Percentiles rank a stretch among this genome's conserved stretches.
Conservation (phyloP, 2,329 filamentous ascomycete species). For the Cephalotrichum gorgonifer region DNA sequence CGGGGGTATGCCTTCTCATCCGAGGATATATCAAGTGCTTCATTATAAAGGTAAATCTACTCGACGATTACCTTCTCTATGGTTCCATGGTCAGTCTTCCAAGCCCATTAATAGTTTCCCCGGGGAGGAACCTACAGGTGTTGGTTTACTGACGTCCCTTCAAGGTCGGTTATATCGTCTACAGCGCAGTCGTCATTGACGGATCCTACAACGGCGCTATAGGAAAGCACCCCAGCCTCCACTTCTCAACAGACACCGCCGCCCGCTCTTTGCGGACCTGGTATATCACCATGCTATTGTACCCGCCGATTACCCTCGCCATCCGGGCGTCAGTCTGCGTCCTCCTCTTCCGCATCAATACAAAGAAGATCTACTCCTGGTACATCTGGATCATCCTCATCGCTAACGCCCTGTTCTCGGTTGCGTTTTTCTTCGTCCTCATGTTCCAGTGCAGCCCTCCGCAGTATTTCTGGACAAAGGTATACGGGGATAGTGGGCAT, state of each 20-base stretch:
- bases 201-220: conserved; percentile 19
- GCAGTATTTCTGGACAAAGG: conserved; percentile 36
- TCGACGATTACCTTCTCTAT: conserved; percentile 38
- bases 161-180: conserved; percentile 24
- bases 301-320: conserved; percentile 26
- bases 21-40: conserved; percentile 33
- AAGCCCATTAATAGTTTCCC: not conserved
- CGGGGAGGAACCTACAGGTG: no score
- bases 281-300: conserved; percentile 30
- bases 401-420: conserved; percentile 24
- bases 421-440: conserved; percentile 32
- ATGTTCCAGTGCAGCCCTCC: conserved; percentile 38
- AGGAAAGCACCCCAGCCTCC: conserved; percentile 13
- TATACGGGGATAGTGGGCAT: conserved; percentile 21
- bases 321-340: conserved; percentile 29
- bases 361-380: conserved; percentile 19
- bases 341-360: conserved; percentile 28
- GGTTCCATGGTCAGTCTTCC: conserved; percentile 28
- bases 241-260: conserved; percentile 12
- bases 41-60: conserved; percentile 28
- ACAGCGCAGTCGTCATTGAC: conserved; percentile 19
- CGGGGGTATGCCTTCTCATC: conserved; percentile 26
- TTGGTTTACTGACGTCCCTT: not conserved
- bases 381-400: conserved; percentile 20
- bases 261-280: conserved; percentile 20